Evolutionary conservation across 2,329 filamentous ascomycete species (phyloP), one percentile per base, ranked within the genome.

Genomic region (Alternaria triticimaculans): DNA sequence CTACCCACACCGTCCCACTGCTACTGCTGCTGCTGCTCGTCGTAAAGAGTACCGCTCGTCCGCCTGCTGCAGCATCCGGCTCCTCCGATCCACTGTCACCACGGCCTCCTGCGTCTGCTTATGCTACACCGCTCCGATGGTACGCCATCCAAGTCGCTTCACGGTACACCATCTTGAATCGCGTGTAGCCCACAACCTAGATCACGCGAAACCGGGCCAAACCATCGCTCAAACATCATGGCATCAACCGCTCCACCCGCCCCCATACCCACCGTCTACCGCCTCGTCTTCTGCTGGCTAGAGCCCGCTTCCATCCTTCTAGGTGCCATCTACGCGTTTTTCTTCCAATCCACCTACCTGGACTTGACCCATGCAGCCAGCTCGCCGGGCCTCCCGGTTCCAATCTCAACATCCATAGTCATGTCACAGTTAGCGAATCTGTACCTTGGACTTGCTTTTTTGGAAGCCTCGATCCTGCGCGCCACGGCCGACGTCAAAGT

Each of bases 341-440:
- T 84, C 72, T 76, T 80, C 58, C 86, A 85, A 57, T 66, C 77
- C 23, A 79, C 78, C 21, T 94, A 94, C 80, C 87, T 94, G 30
- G 65, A 80, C 6, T 82, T 93, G 55, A 92, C 90, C 3, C 82
- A 91, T 74, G 82, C 86, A 26, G 71, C 82, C 4, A 85, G 87
- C 8, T 83, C 85, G 3, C 80, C 85, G 62, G 66, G 81, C 67
- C 57, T 77, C 26, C 73, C 73, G 23, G 78, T 90, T 7, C 87
- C 90, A 2, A 80, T 86, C 37, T 86, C 85, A 44, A 91, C 90
- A 1, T 86, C 87, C 10, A 87, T 94, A 62, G 88, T 88, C 44
- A 83, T 94, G 72, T 88, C 89, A 18, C 92, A 95, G 81, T 86
- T 95, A 30, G 90, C 90, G 46, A 94, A 93, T 79, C 83, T 94